Evolutionary conservation across 345 rosid genomes (phyloP), one percentile per base, ranked within the genome.

Genomic region (Luvunga scandens): DNA sequence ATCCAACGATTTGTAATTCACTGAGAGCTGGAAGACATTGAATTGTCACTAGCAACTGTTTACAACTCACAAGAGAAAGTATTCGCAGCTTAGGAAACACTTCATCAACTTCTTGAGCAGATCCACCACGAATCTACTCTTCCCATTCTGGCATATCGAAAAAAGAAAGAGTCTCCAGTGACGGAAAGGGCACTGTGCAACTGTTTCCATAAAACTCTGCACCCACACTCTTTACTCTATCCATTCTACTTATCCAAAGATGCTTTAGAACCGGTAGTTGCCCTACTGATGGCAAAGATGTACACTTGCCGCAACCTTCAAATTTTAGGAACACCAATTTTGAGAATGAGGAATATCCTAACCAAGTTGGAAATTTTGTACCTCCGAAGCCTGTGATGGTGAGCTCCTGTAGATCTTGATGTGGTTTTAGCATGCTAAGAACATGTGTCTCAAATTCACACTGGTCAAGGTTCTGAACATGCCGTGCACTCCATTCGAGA

Each of bases 81-180:
- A n/a, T n/a, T n/a, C n/a, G n/a, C n/a, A n/a, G n/a, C n/a, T n/a
- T n/a, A n/a, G n/a, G n/a, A n/a, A n/a, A n/a, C n/a, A n/a, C n/a
- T n/a, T n/a, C n/a, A n/a, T n/a, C n/a, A n/a, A n/a, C n/a, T 42
- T 50, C 56, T 16, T 18, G 7, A 50, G 22, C 56, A 50, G 21
- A 2, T 50, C 21, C 56, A 18, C 0, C 4, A 50, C 22, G 21
- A 18, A 50, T 50, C 56, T 22, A 50, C 21, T 50, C 56, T 50
- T 50, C 21, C 56, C 56, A 50, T 50, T 16, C 56, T 18, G 0
- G 0, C 56, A 50, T 50, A 0, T 50, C 0, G 0, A 0, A 0
- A 4, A 50, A 50, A 0, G 0, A 50, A 16, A 50, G 56, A 50
- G 7, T 5, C 22, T 50, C 56, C 56, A 50, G 22, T 18, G 22